phyloP scores from a whole-genome alignment of 2,329 filamentous ascomycete genomes.

The Dissoconium aciculare region DNA sequence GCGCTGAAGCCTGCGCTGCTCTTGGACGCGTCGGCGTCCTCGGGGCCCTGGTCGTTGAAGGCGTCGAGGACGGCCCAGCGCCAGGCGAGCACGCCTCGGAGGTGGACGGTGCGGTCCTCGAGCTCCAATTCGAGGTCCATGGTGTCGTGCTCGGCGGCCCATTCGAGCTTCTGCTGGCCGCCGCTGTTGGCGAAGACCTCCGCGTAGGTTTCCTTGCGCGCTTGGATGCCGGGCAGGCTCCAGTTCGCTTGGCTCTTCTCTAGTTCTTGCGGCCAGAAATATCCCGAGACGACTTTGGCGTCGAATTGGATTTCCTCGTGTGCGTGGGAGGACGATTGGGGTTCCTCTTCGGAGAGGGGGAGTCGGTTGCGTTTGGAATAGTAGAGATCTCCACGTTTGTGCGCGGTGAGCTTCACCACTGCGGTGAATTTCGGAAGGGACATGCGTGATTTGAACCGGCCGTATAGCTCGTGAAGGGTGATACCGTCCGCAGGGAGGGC shows the following conservation, averaged over 20 bases:
- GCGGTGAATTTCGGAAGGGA: constrained; percentile 15
- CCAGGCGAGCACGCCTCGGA: constrained; percentile 62
- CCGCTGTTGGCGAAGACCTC: constrained; percentile 66
- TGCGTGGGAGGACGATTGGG: constrained; percentile 4
- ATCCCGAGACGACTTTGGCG: constrained; percentile 65
- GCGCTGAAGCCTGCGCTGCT: constrained; percentile 21
- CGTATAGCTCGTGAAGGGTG: constrained; percentile 20
- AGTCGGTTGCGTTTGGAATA: constrained; percentile 18
- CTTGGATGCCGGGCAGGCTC: not conserved
- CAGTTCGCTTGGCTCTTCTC: not conserved
- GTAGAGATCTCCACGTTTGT: constrained; percentile 16
- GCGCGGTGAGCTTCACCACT: constrained; percentile 16
- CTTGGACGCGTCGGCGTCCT: constrained; percentile 23
- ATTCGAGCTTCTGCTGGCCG: constrained; percentile 69
- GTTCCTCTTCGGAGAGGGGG: constrained; percentile 4
- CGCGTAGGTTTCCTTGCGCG: constrained; percentile 52
- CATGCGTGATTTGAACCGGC: constrained; percentile 17
- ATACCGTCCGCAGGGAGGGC: constrained; percentile 25
- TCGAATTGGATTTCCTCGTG: constrained; percentile 8
- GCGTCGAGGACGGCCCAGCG: constrained; percentile 78
- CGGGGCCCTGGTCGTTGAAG: constrained; percentile 45
- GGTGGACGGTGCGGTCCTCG: constrained; percentile 57
- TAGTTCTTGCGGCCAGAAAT: constrained; percentile 78
- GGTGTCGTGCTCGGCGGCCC: constrained; percentile 70
- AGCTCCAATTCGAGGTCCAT: constrained; percentile 62